A percentile compares a stretch with the other conserved stretches of the same genome.
Conservation (phyloP, 352 stramenopile species). For the Phytopythium kandeliae region DNA sequence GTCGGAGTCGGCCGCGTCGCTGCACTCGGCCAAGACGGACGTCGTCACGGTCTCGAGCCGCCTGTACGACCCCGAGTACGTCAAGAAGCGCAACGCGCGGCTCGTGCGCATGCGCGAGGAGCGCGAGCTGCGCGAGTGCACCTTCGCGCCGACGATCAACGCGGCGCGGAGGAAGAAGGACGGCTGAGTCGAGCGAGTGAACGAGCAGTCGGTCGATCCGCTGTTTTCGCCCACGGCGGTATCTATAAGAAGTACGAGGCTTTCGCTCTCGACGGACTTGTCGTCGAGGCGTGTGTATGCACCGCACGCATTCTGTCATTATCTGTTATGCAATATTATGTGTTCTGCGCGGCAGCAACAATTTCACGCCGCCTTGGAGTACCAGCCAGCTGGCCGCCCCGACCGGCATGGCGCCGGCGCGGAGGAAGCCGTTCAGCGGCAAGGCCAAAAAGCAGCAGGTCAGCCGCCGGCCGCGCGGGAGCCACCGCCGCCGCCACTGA, state of each 20-base stretch:
- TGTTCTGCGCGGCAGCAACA: no score
- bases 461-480: neutral
- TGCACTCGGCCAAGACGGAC: constrained; percentile 75
- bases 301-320: no score
- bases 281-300: no score
- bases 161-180: constrained; percentile 27
- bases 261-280: no score
- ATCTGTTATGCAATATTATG: no score
- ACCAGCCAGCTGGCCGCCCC: no score
- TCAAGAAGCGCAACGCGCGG: constrained; percentile 68
- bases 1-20: constrained; percentile 46
- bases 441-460: constrained; percentile 89
- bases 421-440: constrained; percentile 82
- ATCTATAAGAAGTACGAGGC: no score
- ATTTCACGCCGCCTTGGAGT: no score
- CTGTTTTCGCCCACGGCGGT: no score
- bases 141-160: constrained; percentile 71
- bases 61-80: constrained; percentile 82
- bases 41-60: constrained; percentile 69
- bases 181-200: neutral
- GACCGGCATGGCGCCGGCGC: constrained; percentile 23
- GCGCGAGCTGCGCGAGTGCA: constrained; percentile 77
- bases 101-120: constrained; percentile 74
- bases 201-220: no score
- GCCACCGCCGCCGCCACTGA: no score